These are phyloP conservation scores for Neopestalotiopsis sp. DNA, from an alignment of 2,329 filamentous ascomycete genomes.

Conservation along the genomic window DNA sequence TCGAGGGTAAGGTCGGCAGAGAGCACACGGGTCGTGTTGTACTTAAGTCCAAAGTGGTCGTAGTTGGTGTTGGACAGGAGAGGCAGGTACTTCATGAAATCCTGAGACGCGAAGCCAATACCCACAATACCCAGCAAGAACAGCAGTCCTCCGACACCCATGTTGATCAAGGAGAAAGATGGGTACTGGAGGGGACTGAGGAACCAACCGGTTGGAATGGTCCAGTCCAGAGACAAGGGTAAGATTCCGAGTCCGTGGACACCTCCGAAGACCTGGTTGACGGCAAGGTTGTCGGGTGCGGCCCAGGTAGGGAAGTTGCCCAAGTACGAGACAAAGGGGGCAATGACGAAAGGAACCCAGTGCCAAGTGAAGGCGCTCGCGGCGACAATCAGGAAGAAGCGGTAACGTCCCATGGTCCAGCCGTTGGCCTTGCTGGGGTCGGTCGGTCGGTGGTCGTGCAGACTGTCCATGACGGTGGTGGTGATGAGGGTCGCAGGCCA, in stretches of 20 bases:
- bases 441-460: conserved; percentile 64
- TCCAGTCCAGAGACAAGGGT: conserved; percentile 63
- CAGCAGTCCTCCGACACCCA: conserved; percentile 55
- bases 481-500: conserved; percentile 67
- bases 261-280: conserved; percentile 68
- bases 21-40: conserved; percentile 52
- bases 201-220: conserved; percentile 52
- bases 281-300: conserved; percentile 61
- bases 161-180: conserved; percentile 62
- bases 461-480: conserved; percentile 64
- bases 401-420: conserved; percentile 63
- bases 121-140: conserved; percentile 44
- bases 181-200: conserved; percentile 55
- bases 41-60: conserved; percentile 50
- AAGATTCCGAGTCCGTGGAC: conserved; percentile 62
- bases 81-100: conserved; percentile 50
- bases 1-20: conserved; percentile 49
- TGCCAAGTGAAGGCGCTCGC: conserved; percentile 60
- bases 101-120: conserved; percentile 52
- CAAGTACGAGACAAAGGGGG: conserved; percentile 65
- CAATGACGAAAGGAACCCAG: conserved; percentile 67
- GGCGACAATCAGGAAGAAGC: conserved; percentile 60
- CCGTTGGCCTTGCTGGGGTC: conserved; percentile 58
- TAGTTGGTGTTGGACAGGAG: conserved; percentile 55
- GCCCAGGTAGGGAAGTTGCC: conserved; percentile 62